These are phyloP conservation scores for Apiospora hydei DNA, from an alignment of 2,329 filamentous ascomycete species.

Conservation along the genomic window DNA sequence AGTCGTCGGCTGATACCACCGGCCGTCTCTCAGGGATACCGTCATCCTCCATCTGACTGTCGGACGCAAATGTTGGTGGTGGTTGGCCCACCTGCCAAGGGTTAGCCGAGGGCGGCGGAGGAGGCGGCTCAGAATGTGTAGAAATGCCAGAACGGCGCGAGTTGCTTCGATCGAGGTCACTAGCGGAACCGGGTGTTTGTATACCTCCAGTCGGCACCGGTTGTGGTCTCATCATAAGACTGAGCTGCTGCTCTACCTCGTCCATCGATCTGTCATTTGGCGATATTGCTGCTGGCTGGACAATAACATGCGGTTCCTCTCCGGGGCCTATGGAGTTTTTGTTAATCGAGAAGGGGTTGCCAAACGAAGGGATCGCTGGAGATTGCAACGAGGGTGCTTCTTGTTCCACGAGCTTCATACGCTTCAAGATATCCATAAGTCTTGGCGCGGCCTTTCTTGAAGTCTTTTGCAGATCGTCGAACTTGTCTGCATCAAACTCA, in stretches of 20 bases:
- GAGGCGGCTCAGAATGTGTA: constrained; percentile 38
- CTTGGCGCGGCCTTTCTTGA: constrained; percentile 57
- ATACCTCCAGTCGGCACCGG: constrained; percentile 36
- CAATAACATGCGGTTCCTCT: constrained; percentile 29
- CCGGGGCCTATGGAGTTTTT: not conserved
- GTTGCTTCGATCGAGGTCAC: constrained; percentile 34
- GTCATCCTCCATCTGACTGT: constrained; percentile 31
- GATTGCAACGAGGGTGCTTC: not conserved
- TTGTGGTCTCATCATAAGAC: constrained; percentile 34
- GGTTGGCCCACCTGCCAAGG: constrained; percentile 50
- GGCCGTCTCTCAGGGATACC: constrained; percentile 35
- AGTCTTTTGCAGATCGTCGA: constrained; percentile 54
- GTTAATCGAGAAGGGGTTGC: not conserved
- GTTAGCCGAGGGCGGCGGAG: constrained; percentile 49
- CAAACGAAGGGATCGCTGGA: constrained; percentile 32
- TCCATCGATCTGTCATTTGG: constrained; percentile 34
- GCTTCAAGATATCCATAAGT: constrained; percentile 58
- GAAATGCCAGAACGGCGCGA: constrained; percentile 36
- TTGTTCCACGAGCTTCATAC: constrained; percentile 54
- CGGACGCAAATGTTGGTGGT: constrained; percentile 29
- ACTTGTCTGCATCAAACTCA: constrained; percentile 59
- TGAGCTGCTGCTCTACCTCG: constrained; percentile 36
- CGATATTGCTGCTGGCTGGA: constrained; percentile 32
- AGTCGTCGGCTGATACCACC: constrained; percentile 36
- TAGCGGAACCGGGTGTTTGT: constrained; percentile 11